Conservation (phyloP, 2,329 filamentous ascomycete species). For the Ceratocystis colombiana region DNA sequence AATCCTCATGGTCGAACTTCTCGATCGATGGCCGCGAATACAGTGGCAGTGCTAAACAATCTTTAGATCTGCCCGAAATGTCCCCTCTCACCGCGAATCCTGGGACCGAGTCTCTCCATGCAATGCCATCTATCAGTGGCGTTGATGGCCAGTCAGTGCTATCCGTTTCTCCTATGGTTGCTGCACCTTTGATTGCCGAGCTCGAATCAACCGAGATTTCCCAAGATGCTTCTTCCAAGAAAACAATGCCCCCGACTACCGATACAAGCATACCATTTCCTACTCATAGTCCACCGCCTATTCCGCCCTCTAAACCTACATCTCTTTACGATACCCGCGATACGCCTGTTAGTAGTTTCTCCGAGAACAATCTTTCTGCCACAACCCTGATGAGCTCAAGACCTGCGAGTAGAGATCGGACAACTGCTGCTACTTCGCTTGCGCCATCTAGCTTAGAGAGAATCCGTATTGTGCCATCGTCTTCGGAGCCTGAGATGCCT, state of each 20-base stretch:
- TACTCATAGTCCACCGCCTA: slow-evolving; percentile 43
- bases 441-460: slow-evolving; percentile 22
- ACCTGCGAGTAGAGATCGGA: slow-evolving; percentile 37
- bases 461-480: slow-evolving; percentile 18
- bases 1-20: slow-evolving; percentile 52
- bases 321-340: slow-evolving; percentile 21
- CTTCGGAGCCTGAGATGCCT: slow-evolving; percentile 22
- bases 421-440: slow-evolving; percentile 24
- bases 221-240: neutral
- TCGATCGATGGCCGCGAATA: slow-evolving; percentile 45
- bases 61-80: slow-evolving; percentile 23
- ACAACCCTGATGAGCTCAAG: slow-evolving; percentile 39
- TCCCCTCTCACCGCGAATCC: slow-evolving; percentile 25
- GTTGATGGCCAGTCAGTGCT: slow-evolving; percentile 7
- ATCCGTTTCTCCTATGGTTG: neutral
- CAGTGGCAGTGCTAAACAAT: slow-evolving; percentile 20
- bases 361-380: slow-evolving; percentile 32
- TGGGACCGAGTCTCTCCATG: neutral
- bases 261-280: slow-evolving; percentile 32
- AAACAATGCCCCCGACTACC: neutral
- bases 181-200: neutral
- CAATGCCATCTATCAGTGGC: slow-evolving; percentile 5
- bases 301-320: slow-evolving; percentile 34
- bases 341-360: slow-evolving; percentile 24
- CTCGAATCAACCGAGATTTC: neutral